These are phyloP conservation scores for Cotoneaster glaucophyllus DNA, from an alignment of 306 rosid genomes.

Conservation along the genomic window DNA sequence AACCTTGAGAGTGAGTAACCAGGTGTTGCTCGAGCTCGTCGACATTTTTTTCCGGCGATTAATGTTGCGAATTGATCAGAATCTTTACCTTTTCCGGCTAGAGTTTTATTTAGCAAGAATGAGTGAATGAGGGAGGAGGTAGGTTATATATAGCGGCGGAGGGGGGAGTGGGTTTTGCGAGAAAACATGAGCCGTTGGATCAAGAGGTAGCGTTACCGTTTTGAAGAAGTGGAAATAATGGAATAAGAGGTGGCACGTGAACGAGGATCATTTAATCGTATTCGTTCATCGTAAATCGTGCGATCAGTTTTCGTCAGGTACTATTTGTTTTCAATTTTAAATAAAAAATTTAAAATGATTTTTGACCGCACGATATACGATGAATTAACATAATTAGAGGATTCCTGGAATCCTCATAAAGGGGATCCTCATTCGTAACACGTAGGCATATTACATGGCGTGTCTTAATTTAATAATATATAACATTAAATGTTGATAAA, in stretches of 20 bases:
- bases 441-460: background rate
- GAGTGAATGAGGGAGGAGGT: background rate
- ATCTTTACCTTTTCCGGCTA: background rate
- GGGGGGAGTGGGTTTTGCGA: background rate
- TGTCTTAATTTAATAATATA: no score
- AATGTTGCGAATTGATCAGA: background rate
- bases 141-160: constrained; percentile 8
- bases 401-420: no score
- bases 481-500: no score
- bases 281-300: rapidly evolving
- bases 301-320: rapidly evolving
- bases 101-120: background rate
- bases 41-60: constrained; percentile 8
- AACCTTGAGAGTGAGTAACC: constrained; percentile 38
- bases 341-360: no score
- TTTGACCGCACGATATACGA: no score
- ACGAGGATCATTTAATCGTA: no score
- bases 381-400: rapidly evolving
- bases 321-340: no score
- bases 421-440: background rate
- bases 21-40: constrained; percentile 20
- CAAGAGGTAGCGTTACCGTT: background rate
- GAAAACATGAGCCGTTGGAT: constrained; percentile 29
- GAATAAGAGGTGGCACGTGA: background rate
- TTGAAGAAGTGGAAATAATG: background rate